Evolutionary conservation across 768 basidiomycete species (phyloP).

Genomic region (Hygrocybe punicea): DNA sequence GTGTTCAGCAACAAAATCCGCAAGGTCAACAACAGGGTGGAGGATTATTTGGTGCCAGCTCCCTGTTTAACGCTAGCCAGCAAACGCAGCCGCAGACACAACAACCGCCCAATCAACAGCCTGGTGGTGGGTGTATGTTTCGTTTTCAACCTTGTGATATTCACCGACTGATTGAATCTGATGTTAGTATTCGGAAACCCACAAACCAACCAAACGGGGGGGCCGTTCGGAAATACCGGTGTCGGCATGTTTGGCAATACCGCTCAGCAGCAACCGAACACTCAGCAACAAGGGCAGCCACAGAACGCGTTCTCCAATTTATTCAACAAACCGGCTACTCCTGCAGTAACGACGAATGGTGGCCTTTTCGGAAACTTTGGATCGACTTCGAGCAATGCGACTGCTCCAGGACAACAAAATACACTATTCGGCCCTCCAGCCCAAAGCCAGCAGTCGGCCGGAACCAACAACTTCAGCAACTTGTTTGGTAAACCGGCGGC

Average conservation of each 20-base stretch:
- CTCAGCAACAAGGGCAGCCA: conserved; percentile 7
- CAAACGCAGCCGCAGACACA: conserved; percentile 36
- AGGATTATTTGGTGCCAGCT: conserved; percentile 32
- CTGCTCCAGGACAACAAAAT: conserved; percentile 27
- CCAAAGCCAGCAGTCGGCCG: conserved; percentile 40
- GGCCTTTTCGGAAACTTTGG: conserved; percentile 40
- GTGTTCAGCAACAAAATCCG: conserved; percentile 30
- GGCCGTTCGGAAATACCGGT: conserved; percentile 36
- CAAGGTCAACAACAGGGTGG: conserved; percentile 20
- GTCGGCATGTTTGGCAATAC: conserved; percentile 32
- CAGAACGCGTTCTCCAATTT: conserved; percentile 26
- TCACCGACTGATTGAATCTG: background rate
- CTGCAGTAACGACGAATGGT: conserved; percentile 30
- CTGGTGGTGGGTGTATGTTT: conserved; percentile 35
- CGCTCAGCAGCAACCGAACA: conserved; percentile 14
- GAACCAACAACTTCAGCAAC: conserved; percentile 30
- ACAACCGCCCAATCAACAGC: conserved; percentile 32
- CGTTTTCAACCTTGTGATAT: background rate
- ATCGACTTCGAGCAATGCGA: conserved; percentile 26
- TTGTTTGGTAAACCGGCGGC: conserved; percentile 54
- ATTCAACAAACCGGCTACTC: conserved; percentile 38
- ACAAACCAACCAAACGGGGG: conserved; percentile 22
- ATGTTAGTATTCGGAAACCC: conserved; percentile 39
- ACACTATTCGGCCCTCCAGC: conserved; percentile 51
- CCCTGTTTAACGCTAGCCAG: conserved; percentile 14